These are phyloP conservation scores for Lachancea waltii DNA, from an alignment of 805 yeast species.

Conservation along the genomic window DNA sequence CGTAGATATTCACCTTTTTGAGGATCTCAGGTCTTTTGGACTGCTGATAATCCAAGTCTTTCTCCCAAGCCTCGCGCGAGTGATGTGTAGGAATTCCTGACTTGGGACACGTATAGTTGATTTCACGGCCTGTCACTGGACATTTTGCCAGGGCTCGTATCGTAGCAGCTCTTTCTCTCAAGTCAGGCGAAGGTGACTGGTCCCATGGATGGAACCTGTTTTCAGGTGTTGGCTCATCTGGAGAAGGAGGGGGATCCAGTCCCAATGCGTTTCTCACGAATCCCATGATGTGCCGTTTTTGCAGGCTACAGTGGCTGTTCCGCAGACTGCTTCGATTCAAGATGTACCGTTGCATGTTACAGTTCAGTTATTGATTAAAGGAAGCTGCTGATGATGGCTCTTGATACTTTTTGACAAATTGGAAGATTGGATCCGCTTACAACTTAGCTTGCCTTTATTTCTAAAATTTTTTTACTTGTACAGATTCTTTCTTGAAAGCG, in stretches of 20 bases:
- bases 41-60: slow-evolving; percentile 65
- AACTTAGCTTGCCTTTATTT: not conserved
- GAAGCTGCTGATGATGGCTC: not conserved
- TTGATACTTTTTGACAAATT: not conserved
- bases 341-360: slow-evolving; percentile 1
- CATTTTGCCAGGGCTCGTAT: slow-evolving; percentile 84
- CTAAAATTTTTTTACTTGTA: not conserved
- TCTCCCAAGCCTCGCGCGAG: slow-evolving; percentile 81
- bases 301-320: slow-evolving; percentile 1
- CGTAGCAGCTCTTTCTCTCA: slow-evolving; percentile 85
- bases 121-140: slow-evolving; percentile 78
- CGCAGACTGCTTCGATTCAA: slow-evolving; percentile 1
- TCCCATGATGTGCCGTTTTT: slow-evolving; percentile 29
- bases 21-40: slow-evolving; percentile 62
- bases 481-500: too few species aligned
- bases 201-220: slow-evolving; percentile 87
- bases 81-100: slow-evolving; percentile 98
- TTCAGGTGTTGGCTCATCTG: slow-evolving; percentile 61
- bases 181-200: slow-evolving; percentile 79
- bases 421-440: too few species aligned
- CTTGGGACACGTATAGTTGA: slow-evolving; percentile 81
- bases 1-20: slow-evolving; percentile 84
- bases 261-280: slow-evolving; percentile 45
- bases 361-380: not conserved
- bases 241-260: slow-evolving; percentile 57